Conservation (phyloP, 768 basidiomycete genomes). For the Boletus fagicola region DNA sequence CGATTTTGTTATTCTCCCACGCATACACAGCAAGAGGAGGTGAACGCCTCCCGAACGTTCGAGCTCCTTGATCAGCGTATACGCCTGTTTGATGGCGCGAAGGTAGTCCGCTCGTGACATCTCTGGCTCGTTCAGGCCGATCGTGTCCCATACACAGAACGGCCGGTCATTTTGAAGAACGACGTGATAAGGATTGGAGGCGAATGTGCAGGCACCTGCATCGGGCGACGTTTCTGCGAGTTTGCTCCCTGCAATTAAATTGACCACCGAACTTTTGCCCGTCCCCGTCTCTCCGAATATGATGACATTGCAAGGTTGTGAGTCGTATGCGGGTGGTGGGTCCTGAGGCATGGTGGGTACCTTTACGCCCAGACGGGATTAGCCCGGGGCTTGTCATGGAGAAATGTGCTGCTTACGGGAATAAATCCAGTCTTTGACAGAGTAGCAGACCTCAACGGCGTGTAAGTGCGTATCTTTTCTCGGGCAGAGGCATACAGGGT, state of each 20-base stretch:
- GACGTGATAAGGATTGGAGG: slow-evolving; percentile 24
- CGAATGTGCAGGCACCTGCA: slow-evolving; percentile 37
- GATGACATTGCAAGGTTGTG: slow-evolving; percentile 21
- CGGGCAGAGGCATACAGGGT: not conserved
- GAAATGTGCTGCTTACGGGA: slow-evolving; percentile 10
- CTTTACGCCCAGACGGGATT: slow-evolving; percentile 8
- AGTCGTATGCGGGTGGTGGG: slow-evolving; percentile 18
- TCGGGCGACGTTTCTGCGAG: slow-evolving; percentile 32
- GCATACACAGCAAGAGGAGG: slow-evolving; percentile 41
- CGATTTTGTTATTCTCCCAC: slow-evolving; percentile 37
- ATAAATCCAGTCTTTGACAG: not conserved
- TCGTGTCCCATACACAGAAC: slow-evolving; percentile 33
- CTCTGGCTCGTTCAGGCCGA: slow-evolving; percentile 32
- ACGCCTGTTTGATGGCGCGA: slow-evolving; percentile 29
- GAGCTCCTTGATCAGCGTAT: slow-evolving; percentile 34
- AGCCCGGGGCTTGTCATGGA: not conserved
- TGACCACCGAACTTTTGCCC: slow-evolving; percentile 44
- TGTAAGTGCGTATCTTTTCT: slow-evolving; percentile 6
- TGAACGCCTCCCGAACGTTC: slow-evolving; percentile 35
- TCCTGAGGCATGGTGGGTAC: not conserved
- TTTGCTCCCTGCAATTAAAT: slow-evolving; percentile 34
- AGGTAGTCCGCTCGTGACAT: slow-evolving; percentile 19
- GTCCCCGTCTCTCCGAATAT: slow-evolving; percentile 30
- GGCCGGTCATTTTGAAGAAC: slow-evolving; percentile 11
- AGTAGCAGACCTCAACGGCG: not conserved